Percentiles rank a stretch among this genome's conserved stretches.
Conservation (phyloP, 306 rosid species). For the Casuarina cunninghamiana region DNA sequence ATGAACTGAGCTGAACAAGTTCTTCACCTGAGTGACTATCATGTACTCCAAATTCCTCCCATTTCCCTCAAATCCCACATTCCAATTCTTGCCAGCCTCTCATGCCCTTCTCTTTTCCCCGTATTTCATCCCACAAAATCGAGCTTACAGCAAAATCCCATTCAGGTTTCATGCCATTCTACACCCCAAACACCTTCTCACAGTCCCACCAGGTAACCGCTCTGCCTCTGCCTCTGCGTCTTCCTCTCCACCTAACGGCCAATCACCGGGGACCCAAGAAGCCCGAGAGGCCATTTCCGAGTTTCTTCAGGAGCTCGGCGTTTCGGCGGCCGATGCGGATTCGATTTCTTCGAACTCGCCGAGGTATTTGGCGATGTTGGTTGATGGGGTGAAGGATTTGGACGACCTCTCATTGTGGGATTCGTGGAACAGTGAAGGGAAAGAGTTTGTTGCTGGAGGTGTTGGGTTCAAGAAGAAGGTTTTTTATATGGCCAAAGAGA, state of each 20-base stretch:
- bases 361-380: constrained; percentile 57
- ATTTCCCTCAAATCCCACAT: constrained; percentile 16
- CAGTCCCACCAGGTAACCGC: constrained; percentile 13
- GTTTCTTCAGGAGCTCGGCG: constrained; percentile 51
- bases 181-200: constrained; percentile 19
- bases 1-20: neutral
- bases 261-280: constrained; percentile 18
- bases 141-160: constrained; percentile 3
- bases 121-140: constrained; percentile 3
- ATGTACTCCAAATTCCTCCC: constrained; percentile 37
- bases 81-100: constrained; percentile 1
- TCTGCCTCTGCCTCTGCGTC: neutral
- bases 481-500: constrained; percentile 49
- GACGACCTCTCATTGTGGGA: constrained; percentile 61
- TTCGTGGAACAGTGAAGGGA: constrained; percentile 16
- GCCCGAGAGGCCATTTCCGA: constrained; percentile 57
- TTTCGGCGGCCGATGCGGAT: constrained; percentile 50
- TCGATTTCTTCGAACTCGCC: constrained; percentile 55
- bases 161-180: neutral
- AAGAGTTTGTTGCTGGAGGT: constrained; percentile 3
- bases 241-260: constrained; percentile 19
- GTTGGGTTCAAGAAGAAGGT: constrained; percentile 59
- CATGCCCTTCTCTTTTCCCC: constrained; percentile 7
- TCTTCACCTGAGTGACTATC: neutral
- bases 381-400: constrained; percentile 69